A percentile compares a stretch with the other conserved stretches of the same genome.
These are phyloP conservation scores for Rubroboletus pulcherrimus DNA, from an alignment of 768 basidiomycete species.

Conservation along the genomic window DNA sequence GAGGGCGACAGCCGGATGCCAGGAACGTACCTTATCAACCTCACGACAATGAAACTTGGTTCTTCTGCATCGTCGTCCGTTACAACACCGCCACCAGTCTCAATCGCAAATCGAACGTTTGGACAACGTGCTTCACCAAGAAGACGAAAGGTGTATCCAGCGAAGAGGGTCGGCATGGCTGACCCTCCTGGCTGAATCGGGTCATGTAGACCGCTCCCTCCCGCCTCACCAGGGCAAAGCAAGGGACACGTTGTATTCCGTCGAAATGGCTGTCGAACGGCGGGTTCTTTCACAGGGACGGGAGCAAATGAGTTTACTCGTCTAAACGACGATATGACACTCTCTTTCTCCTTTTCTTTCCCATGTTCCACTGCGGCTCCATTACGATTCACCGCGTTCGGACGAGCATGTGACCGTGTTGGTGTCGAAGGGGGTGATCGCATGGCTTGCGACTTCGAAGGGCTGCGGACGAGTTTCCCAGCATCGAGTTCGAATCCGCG, in stretches of 20 bases:
- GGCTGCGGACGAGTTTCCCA: slow-evolving; percentile 59
- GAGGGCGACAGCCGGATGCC: not conserved
- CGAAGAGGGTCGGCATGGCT: slow-evolving; percentile 39
- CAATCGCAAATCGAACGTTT: slow-evolving; percentile 57
- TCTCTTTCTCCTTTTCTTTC: slow-evolving; percentile 22
- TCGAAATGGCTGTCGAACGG: slow-evolving; percentile 44
- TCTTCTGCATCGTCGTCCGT: slow-evolving; percentile 42
- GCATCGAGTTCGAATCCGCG: slow-evolving; percentile 62
- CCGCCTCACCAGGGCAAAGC: slow-evolving; percentile 15
- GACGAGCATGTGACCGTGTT: slow-evolving; percentile 9
- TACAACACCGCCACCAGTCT: slow-evolving; percentile 54
- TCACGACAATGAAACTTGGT: slow-evolving; percentile 64
- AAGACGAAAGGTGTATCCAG: slow-evolving; percentile 52
- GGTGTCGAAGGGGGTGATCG: slow-evolving; percentile 18
- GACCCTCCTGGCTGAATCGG: not conserved
- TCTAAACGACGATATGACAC: slow-evolving; percentile 56
- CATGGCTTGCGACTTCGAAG: slow-evolving; percentile 41
- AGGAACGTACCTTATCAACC: slow-evolving; percentile 61
- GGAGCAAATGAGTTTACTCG: slow-evolving; percentile 66
- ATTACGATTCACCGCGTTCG: not conserved
- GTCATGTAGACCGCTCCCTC: slow-evolving; percentile 13
- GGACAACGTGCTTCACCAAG: slow-evolving; percentile 64
- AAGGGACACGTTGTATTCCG: slow-evolving; percentile 33
- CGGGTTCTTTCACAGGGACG: slow-evolving; percentile 18
- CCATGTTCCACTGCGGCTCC: not conserved